A percentile compares a stretch with the other conserved stretches of the same genome.
Conservation (phyloP, 179 eudicot genomes). For the Nepenthes alata region DNA sequence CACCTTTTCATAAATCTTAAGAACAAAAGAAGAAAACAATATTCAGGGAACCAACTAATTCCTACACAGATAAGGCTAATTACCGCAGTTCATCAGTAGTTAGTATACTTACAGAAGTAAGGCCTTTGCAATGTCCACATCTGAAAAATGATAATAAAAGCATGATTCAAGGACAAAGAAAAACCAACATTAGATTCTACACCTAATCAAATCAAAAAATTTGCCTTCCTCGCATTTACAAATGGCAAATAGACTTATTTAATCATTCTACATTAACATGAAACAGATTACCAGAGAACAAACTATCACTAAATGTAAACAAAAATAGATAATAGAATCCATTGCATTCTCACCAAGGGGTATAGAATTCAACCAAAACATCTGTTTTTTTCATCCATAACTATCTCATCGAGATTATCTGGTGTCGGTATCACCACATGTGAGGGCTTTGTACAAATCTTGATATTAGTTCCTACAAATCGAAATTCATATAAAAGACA, state of each 20-base stretch:
- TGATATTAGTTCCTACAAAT: constrained; percentile 71
- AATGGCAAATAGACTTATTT: no score
- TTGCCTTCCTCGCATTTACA: background rate
- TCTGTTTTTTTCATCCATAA: constrained; percentile 69
- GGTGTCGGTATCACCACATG: constrained; percentile 28
- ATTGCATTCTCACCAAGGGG: constrained; percentile 59
- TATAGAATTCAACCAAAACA: constrained; percentile 89
- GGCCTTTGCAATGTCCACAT: constrained; percentile 97
- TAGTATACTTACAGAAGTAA: constrained; percentile 75
- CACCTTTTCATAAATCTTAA: constrained; percentile 14
- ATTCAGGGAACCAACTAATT: background rate
- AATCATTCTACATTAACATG: no score
- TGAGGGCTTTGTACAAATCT: constrained; percentile 40
- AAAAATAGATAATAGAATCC: background rate
- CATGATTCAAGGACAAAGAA: background rate
- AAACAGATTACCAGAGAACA: no score
- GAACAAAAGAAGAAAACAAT: constrained; percentile 7
- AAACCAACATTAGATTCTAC: background rate
- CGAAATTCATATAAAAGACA: background rate
- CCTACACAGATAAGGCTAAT: background rate
- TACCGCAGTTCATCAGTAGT: background rate
- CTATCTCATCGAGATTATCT: constrained; percentile 76
- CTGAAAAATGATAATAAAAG: constrained; percentile 15
- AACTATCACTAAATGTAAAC: no score
- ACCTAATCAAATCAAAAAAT: no score